Percentiles rank a stretch among this genome's conserved stretches.
Conservation (phyloP, 495 filamentous ascomycete species). For the Podospora tetraspora region DNA sequence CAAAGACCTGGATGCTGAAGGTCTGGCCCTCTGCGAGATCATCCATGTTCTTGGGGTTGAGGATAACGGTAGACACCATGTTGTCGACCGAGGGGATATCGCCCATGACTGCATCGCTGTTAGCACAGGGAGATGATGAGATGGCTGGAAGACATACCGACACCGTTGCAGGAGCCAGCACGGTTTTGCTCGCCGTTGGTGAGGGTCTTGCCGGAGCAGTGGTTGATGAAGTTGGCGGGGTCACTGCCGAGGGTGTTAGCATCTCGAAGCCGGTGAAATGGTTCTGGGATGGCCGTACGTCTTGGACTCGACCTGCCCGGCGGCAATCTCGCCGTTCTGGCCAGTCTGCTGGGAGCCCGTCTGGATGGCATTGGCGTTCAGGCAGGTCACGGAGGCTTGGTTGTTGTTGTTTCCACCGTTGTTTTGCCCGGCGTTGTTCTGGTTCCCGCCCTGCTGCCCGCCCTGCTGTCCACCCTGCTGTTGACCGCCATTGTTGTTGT, state of each 20-base stretch:
- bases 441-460: conserved; percentile 2
- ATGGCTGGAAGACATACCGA: conserved; percentile 45
- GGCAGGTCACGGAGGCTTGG: conserved; percentile 25
- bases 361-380: conserved; percentile 46
- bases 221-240: conserved; percentile 63
- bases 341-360: conserved; percentile 41
- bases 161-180: conserved; percentile 66
- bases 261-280: neutral
- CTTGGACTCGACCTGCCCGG: conserved; percentile 50
- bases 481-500: conserved; percentile 16
- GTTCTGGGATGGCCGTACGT: conserved; percentile 33
- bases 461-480: neutral
- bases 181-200: conserved; percentile 64
- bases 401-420: conserved; percentile 12
- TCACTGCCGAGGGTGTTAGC: conserved; percentile 31
- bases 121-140: conserved; percentile 21
- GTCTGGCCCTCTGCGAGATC: conserved; percentile 43
- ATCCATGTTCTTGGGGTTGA: conserved; percentile 47
- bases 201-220: conserved; percentile 58
- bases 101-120: conserved; percentile 55
- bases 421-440: conserved; percentile 13
- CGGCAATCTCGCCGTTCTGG: conserved; percentile 27
- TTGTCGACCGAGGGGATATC: conserved; percentile 57
- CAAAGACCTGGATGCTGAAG: conserved; percentile 56
- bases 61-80: conserved; percentile 65